Evolutionary conservation across 2,329 filamentous ascomycete genomes (phyloP).

Genomic region (Ophiostoma montium): DNA sequence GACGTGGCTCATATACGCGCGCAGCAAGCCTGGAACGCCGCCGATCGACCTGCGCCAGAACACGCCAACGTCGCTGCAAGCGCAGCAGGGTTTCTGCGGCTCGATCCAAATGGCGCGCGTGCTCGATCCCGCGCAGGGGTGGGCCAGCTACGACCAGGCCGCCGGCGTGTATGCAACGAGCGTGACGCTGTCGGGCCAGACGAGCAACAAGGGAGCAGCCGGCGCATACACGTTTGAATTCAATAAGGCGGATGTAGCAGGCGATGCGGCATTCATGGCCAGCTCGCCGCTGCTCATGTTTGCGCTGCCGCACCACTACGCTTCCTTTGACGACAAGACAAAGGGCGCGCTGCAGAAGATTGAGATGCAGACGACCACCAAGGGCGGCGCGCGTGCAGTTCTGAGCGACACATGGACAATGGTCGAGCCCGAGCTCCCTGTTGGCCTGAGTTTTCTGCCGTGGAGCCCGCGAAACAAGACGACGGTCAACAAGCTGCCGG

Average conservation of each 20-base stretch:
- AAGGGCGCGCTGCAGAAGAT: constrained; percentile 33
- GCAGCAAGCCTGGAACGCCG: constrained; percentile 36
- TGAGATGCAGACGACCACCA: constrained; percentile 66
- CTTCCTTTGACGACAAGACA: constrained; percentile 52
- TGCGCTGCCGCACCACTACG: constrained; percentile 71
- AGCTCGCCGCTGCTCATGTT: constrained; percentile 59
- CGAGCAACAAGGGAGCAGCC: constrained; percentile 32
- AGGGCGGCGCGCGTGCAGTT: constrained; percentile 64
- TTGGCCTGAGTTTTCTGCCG: constrained; percentile 62
- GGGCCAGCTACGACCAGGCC: constrained; percentile 54
- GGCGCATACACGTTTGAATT: constrained; percentile 66
- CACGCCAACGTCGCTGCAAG: constrained; percentile 48
- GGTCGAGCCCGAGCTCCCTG: constrained; percentile 57
- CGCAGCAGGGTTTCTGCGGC: constrained; percentile 57
- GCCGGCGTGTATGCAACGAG: constrained; percentile 60
- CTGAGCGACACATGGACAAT: constrained; percentile 64
- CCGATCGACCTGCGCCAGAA: constrained; percentile 54
- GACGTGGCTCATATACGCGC: constrained; percentile 71
- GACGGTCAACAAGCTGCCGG: constrained; percentile 31
- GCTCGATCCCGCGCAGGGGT: constrained; percentile 33
- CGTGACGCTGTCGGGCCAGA: constrained; percentile 45
- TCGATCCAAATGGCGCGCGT: constrained; percentile 75
- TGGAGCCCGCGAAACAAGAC: constrained; percentile 46
- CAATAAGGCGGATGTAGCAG: constrained; percentile 50
- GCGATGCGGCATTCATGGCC: constrained; percentile 14